Evolutionary conservation across 495 filamentous ascomycete species (phyloP).

Genomic region (Aspergillus bertholletiae): DNA sequence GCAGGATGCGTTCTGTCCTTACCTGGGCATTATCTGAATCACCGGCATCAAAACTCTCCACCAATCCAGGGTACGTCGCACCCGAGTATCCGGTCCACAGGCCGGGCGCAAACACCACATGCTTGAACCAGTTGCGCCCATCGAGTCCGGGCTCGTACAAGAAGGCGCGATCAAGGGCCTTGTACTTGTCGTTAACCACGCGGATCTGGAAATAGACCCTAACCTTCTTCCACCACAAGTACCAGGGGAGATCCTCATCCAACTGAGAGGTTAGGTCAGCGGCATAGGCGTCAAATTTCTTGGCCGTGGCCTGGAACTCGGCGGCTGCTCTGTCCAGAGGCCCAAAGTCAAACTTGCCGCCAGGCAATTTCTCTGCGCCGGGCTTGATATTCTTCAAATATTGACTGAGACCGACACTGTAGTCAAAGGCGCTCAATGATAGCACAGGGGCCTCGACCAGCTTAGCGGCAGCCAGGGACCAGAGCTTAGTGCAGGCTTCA

Average conservation of each 20-base stretch:
- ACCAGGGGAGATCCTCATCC: constrained; percentile 63
- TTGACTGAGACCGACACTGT: constrained; percentile 34
- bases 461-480: constrained; percentile 46
- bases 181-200: constrained; percentile 57
- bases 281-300: constrained; percentile 50
- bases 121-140: constrained; percentile 61
- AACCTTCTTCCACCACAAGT: constrained; percentile 68
- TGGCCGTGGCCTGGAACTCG: constrained; percentile 43
- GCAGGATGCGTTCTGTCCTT: constrained; percentile 7
- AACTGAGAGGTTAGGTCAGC: constrained; percentile 49
- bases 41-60: constrained; percentile 55
- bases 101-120: constrained; percentile 70
- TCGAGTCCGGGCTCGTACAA: constrained; percentile 56
- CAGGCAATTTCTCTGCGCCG: constrained; percentile 30
- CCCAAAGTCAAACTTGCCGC: constrained; percentile 38
- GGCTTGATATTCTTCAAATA: constrained; percentile 55
- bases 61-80: constrained; percentile 60
- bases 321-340: constrained; percentile 45
- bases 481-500: constrained; percentile 55
- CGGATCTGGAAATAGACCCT: constrained; percentile 54
- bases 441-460: constrained; percentile 47
- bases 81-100: constrained; percentile 88
- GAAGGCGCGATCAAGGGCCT: constrained; percentile 59
- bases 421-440: constrained; percentile 46
- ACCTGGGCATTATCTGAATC: constrained; percentile 46